Evolutionary conservation across 192 early-diverging fungal species (phyloP).

Genomic region (Dissophora globulifera): DNA sequence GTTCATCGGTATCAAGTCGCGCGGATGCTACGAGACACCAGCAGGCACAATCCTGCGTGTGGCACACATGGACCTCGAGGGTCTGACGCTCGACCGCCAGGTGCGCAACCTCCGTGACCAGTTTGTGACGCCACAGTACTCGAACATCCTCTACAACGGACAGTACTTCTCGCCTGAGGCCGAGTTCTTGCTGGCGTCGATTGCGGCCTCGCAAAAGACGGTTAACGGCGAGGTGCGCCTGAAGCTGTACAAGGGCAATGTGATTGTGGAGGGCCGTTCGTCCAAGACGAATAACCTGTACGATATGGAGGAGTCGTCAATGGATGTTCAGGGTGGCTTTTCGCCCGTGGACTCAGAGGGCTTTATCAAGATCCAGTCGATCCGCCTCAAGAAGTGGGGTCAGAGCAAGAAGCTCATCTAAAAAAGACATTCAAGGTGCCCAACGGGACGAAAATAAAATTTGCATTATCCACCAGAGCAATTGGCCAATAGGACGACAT

Average conservation of each 20-base stretch:
- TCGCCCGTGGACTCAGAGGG: slow-evolving; percentile 93
- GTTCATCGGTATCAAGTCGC: slow-evolving; percentile 98
- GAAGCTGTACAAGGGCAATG: slow-evolving; percentile 97
- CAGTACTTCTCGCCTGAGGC: slow-evolving; percentile 97
- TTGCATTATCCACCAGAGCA: too few relatives aligned
- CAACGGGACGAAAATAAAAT: too few relatives aligned
- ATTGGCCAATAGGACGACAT: too few relatives aligned
- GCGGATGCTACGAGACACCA: slow-evolving; percentile 99
- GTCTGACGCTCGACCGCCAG: slow-evolving; percentile 94
- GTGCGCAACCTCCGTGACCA: slow-evolving; percentile 93
- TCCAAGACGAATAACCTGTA: slow-evolving; percentile 87
- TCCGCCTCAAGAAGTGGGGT: slow-evolving; percentile 91
- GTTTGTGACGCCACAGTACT: slow-evolving; percentile 84
- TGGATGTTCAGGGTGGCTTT: slow-evolving; percentile 94
- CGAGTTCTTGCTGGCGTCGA: slow-evolving; percentile 85
- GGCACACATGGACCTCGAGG: slow-evolving; percentile 96
- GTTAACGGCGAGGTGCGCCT: slow-evolving; percentile 94
- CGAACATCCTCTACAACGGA: slow-evolving; percentile 91
- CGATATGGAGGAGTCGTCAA: slow-evolving; percentile 94
- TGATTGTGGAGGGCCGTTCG: slow-evolving; percentile 88
- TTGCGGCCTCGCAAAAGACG: slow-evolving; percentile 83
- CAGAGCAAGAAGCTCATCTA: slow-evolving; percentile 42
- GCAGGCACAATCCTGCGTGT: slow-evolving; percentile 96
- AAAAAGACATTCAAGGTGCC: not conserved
- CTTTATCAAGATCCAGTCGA: slow-evolving; percentile 98